phyloP scores from a whole-genome alignment of 2,329 filamentous ascomycete genomes.

The Scedosporium minutisporum region DNA sequence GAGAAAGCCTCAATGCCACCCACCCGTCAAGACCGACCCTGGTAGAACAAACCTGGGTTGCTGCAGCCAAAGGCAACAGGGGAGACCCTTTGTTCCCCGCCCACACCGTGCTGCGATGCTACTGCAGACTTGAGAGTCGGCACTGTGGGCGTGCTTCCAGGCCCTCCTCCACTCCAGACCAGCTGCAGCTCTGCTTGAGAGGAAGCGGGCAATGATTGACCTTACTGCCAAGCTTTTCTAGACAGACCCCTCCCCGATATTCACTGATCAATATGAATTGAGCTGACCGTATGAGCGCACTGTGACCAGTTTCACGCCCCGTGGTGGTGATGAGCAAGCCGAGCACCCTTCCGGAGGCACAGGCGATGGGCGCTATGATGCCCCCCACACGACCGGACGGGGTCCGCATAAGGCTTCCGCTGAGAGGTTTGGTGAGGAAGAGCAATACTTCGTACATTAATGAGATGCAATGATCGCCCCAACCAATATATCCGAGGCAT shows the following conservation, averaged over 20 bases:
- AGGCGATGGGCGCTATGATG: neutral
- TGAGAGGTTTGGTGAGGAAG: neutral
- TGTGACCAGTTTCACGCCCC: neutral
- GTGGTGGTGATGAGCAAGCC: neutral
- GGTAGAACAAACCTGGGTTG: neutral
- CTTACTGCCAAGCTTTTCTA: neutral
- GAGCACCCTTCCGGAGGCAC: no score
- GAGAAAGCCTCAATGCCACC: constrained; percentile 1
- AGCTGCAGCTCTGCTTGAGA: no score
- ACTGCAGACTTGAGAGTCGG: neutral
- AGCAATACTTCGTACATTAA: neutral
- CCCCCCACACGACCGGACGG: neutral
- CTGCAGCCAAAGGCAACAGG: neutral
- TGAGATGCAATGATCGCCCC: neutral
- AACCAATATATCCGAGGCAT: neutral
- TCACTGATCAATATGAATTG: neutral
- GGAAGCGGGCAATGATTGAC: neutral
- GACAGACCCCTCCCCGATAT: neutral
- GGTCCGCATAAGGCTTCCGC: neutral
- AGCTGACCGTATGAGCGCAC: neutral
- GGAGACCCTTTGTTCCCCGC: neutral
- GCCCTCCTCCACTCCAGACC: neutral
- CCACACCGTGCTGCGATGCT: neutral
- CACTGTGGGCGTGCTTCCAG: no score
- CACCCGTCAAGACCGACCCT: neutral